Evolutionary conservation across 2,329 filamentous ascomycete genomes (phyloP).

Genomic region (Magnaporthiopsis incrustans): DNA sequence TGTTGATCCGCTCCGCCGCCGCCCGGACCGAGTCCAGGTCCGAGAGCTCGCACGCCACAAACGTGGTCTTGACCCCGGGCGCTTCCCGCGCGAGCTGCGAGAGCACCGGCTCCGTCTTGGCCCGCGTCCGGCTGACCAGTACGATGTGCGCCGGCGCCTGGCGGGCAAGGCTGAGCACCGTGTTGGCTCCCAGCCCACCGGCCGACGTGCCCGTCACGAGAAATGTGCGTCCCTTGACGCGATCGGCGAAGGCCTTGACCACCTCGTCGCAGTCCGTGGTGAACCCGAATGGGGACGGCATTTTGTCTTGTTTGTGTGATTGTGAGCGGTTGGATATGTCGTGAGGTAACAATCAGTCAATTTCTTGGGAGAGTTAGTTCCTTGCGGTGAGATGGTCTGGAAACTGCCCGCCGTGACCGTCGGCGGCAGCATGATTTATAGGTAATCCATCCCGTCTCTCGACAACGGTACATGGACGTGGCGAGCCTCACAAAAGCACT

Average conservation of each 20-base stretch:
- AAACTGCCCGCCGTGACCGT: no score
- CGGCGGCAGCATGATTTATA: no score
- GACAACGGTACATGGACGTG: no score
- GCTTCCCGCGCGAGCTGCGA: conserved; percentile 2
- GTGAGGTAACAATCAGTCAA: no score
- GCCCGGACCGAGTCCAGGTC: conserved; percentile 26
- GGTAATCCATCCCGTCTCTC: no score
- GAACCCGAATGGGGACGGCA: neutral
- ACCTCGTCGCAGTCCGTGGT: neutral
- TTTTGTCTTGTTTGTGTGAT: neutral
- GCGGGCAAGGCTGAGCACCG: conserved; percentile 10
- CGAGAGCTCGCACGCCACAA: conserved; percentile 27
- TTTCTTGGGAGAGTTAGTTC: no score
- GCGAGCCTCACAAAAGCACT: no score
- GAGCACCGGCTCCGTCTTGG: conserved; percentile 6
- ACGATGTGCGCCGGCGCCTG: conserved; percentile 12
- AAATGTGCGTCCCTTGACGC: conserved; percentile 7
- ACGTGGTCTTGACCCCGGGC: conserved; percentile 10
- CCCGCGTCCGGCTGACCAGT: conserved; percentile 8
- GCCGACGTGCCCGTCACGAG: conserved; percentile 14
- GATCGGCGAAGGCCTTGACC: neutral
- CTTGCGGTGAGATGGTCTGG: no score
- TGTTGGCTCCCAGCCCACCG: conserved; percentile 11
- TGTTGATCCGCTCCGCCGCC: conserved; percentile 24
- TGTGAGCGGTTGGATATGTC: no score